Percentiles rank a stretch among this genome's conserved stretches.
Conservation (phyloP, 1,284 basidiomycete species). For the Ceratobasidium sp. region DNA sequence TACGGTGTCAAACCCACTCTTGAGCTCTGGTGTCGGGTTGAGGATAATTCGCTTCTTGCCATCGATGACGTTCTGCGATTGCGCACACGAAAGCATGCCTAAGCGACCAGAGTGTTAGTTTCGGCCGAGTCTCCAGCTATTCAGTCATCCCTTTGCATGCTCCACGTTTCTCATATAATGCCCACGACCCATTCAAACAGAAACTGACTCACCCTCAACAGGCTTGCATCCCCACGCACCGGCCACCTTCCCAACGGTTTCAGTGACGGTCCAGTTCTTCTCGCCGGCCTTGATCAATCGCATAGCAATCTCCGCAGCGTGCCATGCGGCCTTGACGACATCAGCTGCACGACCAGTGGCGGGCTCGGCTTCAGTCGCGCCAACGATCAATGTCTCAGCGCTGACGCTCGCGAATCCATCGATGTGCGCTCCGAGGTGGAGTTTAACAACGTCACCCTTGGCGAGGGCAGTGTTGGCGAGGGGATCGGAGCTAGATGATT, state of each 20-base stretch:
- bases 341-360: constrained; percentile 91
- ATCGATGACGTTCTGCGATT: constrained; percentile 94
- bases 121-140: neutral
- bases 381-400: constrained; percentile 93
- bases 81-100: constrained; percentile 94
- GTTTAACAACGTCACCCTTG: constrained; percentile 94
- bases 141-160: neutral
- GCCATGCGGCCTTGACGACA: constrained; percentile 92
- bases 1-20: constrained; percentile 84
- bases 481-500: constrained; percentile 71
- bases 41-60: constrained; percentile 96
- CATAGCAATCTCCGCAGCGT: constrained; percentile 92
- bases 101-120: neutral
- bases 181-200: constrained; percentile 50
- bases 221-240: constrained; percentile 86
- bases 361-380: constrained; percentile 77
- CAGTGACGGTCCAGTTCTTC: constrained; percentile 96
- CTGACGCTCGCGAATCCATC: constrained; percentile 92
- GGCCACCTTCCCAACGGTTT: constrained; percentile 82
- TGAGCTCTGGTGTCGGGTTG: constrained; percentile 87
- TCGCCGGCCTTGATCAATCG: constrained; percentile 88
- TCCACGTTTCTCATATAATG: neutral
- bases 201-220: constrained; percentile 78
- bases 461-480: constrained; percentile 76
- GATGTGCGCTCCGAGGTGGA: constrained; percentile 96